Percentiles rank a stretch among this genome's conserved stretches.
Conservation (phyloP, 1,284 basidiomycete genomes). For the Schizophyllum amplum region DNA sequence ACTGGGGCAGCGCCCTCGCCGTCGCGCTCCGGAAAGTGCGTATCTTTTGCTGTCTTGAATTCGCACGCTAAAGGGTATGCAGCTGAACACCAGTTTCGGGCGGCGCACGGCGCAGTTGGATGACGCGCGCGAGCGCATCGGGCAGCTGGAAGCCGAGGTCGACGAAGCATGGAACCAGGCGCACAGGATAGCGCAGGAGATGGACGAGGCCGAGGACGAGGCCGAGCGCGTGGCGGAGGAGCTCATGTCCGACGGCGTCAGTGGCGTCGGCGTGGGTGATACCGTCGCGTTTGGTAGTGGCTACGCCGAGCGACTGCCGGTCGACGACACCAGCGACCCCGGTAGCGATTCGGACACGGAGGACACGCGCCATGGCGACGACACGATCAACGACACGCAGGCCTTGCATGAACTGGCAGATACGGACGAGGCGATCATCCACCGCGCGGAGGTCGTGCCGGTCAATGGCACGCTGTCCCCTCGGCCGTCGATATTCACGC, state of each 20-base stretch:
- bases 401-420: not conserved
- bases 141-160: conserved; percentile 57
- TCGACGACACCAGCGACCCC: conserved; percentile 5
- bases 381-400: not conserved
- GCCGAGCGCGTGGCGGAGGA: conserved; percentile 28
- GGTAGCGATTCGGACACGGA: conserved; percentile 9
- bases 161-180: conserved; percentile 76
- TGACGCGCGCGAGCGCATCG: conserved; percentile 36
- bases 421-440: conserved; percentile 2
- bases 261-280: conserved; percentile 19
- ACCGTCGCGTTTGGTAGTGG: not conserved
- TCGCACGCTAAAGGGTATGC: conserved; percentile 5
- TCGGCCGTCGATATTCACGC: not conserved
- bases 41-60: not conserved
- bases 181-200: conserved; percentile 59
- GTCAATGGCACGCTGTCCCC: not conserved
- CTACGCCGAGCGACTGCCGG: not conserved
- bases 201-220: conserved; percentile 46
- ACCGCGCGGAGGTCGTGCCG: conserved; percentile 3
- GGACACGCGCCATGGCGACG: not conserved
- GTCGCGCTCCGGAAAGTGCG: conserved; percentile 63
- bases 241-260: conserved; percentile 25
- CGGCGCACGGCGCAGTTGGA: conserved; percentile 51
- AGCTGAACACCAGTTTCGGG: conserved; percentile 64
- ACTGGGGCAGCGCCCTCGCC: conserved; percentile 64